These are phyloP conservation scores for Cronartium ribicola DNA, from an alignment of 1,284 basidiomycete genomes.

Conservation along the genomic window DNA sequence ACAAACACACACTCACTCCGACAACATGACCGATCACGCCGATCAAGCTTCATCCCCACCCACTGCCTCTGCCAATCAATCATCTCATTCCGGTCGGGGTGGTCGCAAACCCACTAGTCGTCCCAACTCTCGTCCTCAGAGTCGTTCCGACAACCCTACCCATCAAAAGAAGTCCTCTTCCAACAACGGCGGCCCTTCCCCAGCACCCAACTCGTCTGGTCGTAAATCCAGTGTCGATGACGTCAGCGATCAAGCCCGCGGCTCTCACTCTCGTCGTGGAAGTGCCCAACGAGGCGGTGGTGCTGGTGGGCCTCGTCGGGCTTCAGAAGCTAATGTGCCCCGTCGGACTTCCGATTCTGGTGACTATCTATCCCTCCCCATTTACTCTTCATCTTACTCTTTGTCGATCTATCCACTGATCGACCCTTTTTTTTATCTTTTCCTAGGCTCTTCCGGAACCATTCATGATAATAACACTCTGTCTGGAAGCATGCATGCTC, in stretches of 20 bases:
- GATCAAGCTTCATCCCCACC: background rate
- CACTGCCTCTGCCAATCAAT: background rate
- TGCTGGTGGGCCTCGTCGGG: conserved; percentile 5
- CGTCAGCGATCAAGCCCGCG: conserved; percentile 16
- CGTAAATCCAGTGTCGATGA: conserved; percentile 9
- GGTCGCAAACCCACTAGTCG: conserved; percentile 24
- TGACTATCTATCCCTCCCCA: background rate
- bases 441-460: conserved; percentile 5
- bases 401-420: background rate
- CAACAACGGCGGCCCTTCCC: conserved; percentile 6
- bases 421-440: background rate
- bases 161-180: conserved; percentile 42
- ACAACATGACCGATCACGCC: background rate
- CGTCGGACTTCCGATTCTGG: conserved; percentile 40
- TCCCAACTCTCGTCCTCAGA: conserved; percentile 37
- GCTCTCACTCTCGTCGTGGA: conserved; percentile 16
- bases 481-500: conserved; percentile 32
- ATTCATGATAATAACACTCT: conserved; percentile 8
- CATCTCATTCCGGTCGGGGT: conserved; percentile 14
- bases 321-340: background rate
- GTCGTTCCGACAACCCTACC: conserved; percentile 21
- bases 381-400: background rate
- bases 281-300: conserved; percentile 19
- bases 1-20: background rate
- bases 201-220: background rate